Evolutionary conservation across 768 basidiomycete species (phyloP).

Genomic region (Macrocybe gigantea): DNA sequence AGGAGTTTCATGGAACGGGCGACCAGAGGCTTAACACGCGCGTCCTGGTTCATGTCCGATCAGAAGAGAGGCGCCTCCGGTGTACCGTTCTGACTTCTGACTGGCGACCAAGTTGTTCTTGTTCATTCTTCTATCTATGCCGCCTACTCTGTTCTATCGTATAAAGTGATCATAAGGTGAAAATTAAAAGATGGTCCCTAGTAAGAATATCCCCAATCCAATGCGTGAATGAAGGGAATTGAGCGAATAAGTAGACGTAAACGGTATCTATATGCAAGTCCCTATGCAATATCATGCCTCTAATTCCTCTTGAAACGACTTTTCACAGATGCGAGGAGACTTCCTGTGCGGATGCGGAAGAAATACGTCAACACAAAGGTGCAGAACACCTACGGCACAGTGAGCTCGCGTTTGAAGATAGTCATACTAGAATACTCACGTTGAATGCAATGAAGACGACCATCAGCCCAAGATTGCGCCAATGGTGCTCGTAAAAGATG

Average conservation of each 20-base stretch:
- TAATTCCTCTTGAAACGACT: conserved; percentile 9
- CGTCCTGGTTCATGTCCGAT: no score
- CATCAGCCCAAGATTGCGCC: conserved; percentile 51
- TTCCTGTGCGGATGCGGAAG: conserved; percentile 39
- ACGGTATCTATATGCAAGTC: background rate
- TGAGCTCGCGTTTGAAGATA: background rate
- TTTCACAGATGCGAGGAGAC: conserved; percentile 21
- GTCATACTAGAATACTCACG: conserved; percentile 24
- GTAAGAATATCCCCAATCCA: no score
- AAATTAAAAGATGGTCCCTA: no score
- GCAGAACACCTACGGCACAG: conserved; percentile 26
- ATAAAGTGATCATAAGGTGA: no score
- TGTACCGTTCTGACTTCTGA: no score
- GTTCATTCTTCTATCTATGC: no score
- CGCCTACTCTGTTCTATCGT: no score
- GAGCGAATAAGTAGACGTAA: background rate
- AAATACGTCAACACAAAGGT: conserved; percentile 44
- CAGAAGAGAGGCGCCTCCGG: no score
- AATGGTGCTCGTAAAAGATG: conserved; percentile 47
- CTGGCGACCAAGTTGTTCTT: no score
- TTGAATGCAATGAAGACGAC: conserved; percentile 44
- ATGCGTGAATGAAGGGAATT: background rate
- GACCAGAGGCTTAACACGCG: no score
- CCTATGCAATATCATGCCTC: background rate
- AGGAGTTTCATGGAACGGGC: no score